phyloP scores from a whole-genome alignment of 768 basidiomycete species.

The Fomitopsis serialis region DNA sequence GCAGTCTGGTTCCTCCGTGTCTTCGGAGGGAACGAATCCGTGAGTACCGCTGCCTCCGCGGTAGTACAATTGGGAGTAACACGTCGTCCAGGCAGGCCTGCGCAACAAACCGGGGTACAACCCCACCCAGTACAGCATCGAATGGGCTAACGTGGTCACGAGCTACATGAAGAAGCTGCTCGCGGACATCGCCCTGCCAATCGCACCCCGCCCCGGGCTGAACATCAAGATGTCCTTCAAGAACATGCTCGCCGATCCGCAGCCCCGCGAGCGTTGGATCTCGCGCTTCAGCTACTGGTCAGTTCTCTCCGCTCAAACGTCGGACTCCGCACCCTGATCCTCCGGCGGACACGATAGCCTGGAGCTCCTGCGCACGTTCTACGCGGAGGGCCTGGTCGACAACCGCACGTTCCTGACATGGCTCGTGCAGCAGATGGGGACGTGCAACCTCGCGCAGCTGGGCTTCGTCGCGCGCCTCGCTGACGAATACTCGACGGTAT shows the following conservation, averaged over 20 bases:
- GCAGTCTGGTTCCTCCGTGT: conserved; percentile 88
- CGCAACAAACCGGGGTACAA: conserved; percentile 78
- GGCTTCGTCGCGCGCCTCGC: conserved; percentile 71
- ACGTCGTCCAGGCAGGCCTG: conserved; percentile 50
- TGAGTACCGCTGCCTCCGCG: conserved; percentile 25
- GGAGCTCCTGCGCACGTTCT: conserved; percentile 68
- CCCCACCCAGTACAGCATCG: conserved; percentile 77
- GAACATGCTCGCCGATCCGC: conserved; percentile 67
- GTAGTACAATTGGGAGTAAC: neutral
- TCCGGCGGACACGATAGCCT: conserved; percentile 37
- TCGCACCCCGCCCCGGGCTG: conserved; percentile 66
- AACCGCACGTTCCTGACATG: conserved; percentile 71
- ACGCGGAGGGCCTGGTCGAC: conserved; percentile 77
- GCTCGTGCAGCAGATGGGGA: conserved; percentile 73
- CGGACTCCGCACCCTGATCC: neutral
- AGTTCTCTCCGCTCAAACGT: neutral
- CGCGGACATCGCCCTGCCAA: conserved; percentile 72
- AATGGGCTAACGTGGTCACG: conserved; percentile 81
- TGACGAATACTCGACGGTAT: conserved; percentile 78
- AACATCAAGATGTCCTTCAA: conserved; percentile 86
- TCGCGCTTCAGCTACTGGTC: conserved; percentile 78
- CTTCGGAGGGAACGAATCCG: conserved; percentile 84
- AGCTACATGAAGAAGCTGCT: conserved; percentile 82
- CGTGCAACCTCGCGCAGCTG: conserved; percentile 77
- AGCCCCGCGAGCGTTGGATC: conserved; percentile 71